Evolutionary conservation across 1,139 yeast species (phyloP).

Genomic region (Taiozyma onychis): DNA sequence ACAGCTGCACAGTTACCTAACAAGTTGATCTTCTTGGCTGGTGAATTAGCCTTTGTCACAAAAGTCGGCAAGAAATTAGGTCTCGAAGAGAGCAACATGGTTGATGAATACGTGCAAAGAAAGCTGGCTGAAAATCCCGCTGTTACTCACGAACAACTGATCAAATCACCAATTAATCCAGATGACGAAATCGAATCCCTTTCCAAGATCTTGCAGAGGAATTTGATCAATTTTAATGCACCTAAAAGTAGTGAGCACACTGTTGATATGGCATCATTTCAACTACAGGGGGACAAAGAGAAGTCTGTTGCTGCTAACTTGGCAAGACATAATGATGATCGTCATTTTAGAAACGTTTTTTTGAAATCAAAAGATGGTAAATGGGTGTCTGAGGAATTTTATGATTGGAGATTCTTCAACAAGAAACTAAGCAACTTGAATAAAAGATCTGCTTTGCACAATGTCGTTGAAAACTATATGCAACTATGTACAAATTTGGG

Average conservation of each 20-base stretch:
- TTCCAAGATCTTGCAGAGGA: conserved; percentile 21
- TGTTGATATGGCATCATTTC: conserved; percentile 19
- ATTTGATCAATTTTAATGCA: conserved; percentile 22
- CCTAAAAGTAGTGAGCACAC: conserved; percentile 14
- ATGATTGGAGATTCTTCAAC: conserved; percentile 40
- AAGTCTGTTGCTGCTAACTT: conserved; percentile 23
- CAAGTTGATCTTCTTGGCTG: conserved; percentile 29
- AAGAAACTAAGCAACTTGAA: conserved; percentile 30
- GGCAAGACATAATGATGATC: conserved; percentile 24
- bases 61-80: conserved; percentile 25
- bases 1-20: conserved; percentile 30
- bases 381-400: conserved; percentile 26
- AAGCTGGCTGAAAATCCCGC: conserved; percentile 16
- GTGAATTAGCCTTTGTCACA: conserved; percentile 31
- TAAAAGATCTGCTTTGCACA: conserved; percentile 36
- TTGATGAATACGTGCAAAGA: conserved; percentile 27
- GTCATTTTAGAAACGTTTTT: conserved; percentile 26
- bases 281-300: conserved; percentile 21
- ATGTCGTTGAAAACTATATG: conserved; percentile 42
- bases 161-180: conserved; percentile 26
- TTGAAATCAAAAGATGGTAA: conserved; percentile 24
- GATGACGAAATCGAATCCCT: conserved; percentile 21
- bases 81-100: conserved; percentile 26
- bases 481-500: conserved; percentile 36
- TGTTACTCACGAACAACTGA: conserved; percentile 22